These are phyloP conservation scores for Hymenoscyphus repandus DNA, from an alignment of 2,329 filamentous ascomycete species.

Conservation along the genomic window DNA sequence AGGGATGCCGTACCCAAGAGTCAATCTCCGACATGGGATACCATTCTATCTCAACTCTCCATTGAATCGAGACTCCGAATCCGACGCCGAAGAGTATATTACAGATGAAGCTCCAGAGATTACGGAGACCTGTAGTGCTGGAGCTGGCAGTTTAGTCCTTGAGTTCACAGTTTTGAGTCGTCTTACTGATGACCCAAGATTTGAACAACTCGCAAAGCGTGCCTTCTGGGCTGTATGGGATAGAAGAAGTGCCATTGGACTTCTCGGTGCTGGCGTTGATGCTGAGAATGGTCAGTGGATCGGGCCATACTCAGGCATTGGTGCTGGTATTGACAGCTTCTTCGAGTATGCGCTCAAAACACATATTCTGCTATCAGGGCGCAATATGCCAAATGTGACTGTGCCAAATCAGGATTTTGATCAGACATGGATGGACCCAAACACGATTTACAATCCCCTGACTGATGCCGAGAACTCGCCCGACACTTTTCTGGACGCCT, in stretches of 20 bases:
- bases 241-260: conserved; percentile 73
- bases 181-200: conserved; percentile 79
- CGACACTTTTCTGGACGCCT: conserved; percentile 73
- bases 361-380: conserved; percentile 80
- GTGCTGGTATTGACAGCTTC: conserved; percentile 95
- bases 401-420: conserved; percentile 14
- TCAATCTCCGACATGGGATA: conserved; percentile 85
- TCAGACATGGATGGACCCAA: conserved; percentile 54
- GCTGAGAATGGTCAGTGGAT: conserved; percentile 89
- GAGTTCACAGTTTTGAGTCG: conserved; percentile 90
- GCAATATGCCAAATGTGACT: conserved; percentile 50
- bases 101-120: conserved; percentile 52
- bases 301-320: conserved; percentile 84
- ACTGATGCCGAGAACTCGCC: conserved; percentile 63
- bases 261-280: conserved; percentile 89
- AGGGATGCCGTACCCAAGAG: conserved; percentile 88
- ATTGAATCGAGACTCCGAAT: conserved; percentile 53
- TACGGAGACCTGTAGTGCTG: conserved; percentile 94
- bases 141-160: conserved; percentile 89
- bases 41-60: conserved; percentile 89
- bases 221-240: conserved; percentile 99
- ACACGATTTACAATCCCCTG: conserved; percentile 53
- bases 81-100: conserved; percentile 32
- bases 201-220: conserved; percentile 82
- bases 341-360: conserved; percentile 98